Evolutionary conservation across 768 basidiomycete genomes (phyloP).

Genomic region (Xanthoconium stramineum): DNA sequence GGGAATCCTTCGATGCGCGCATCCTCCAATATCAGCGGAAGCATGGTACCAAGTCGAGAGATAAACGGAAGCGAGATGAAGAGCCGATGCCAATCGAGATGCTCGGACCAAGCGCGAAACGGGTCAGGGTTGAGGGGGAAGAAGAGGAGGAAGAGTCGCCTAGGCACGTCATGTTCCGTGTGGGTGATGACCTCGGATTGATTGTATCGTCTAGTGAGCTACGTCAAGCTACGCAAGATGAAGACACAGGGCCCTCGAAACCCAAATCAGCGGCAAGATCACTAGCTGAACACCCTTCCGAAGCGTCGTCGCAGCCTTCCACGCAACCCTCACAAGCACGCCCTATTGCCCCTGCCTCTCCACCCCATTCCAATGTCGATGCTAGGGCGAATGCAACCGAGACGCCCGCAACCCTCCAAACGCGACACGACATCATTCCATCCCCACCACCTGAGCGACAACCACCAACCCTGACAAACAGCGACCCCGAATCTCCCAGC

Average conservation of each 20-base stretch:
- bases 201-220: slow-evolving; percentile 5
- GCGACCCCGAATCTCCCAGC: neutral
- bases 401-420: neutral
- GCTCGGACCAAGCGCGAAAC: slow-evolving; percentile 3
- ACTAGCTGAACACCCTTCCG: neutral
- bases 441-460: neutral
- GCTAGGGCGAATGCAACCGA: neutral
- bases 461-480: neutral
- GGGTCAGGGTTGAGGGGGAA: neutral
- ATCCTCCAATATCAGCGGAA: slow-evolving; percentile 42
- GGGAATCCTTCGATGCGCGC: slow-evolving; percentile 36
- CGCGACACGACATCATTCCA: too few species aligned
- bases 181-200: neutral
- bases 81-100: neutral
- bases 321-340: neutral
- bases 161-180: slow-evolving; percentile 2
- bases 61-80: neutral
- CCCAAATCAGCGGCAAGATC: neutral
- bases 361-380: neutral
- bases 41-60: slow-evolving; percentile 13
- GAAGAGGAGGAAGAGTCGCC: neutral
- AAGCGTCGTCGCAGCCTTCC: neutral
- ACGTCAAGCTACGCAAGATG: neutral
- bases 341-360: neutral
- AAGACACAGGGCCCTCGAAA: neutral